Percentiles rank a stretch among this genome's conserved stretches.
Evolutionary conservation across 2,329 filamentous ascomycete genomes (phyloP).

Genomic region (Cladosporium sp.): DNA sequence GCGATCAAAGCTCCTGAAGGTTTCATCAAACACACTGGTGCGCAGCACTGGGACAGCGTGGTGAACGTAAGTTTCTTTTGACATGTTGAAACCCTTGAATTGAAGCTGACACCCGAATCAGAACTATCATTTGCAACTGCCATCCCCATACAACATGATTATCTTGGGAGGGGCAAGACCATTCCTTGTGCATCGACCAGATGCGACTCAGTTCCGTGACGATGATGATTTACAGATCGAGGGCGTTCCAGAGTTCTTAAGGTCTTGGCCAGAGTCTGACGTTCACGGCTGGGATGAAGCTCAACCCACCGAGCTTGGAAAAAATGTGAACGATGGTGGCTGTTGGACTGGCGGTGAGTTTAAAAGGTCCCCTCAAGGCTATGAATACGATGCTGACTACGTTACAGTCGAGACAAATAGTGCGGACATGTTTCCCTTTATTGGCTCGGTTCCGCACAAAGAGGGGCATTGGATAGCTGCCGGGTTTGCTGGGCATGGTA

Average conservation of each 20-base stretch:
- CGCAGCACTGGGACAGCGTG: constrained; percentile 30
- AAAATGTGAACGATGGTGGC: constrained; percentile 24
- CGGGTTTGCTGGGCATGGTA: constrained; percentile 51
- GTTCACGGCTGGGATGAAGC: constrained; percentile 23
- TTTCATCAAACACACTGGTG: constrained; percentile 29
- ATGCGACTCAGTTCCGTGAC: constrained; percentile 21
- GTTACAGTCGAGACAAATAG: constrained; percentile 15
- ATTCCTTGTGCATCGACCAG: constrained; percentile 25
- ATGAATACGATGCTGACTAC: not conserved
- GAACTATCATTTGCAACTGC: constrained; percentile 33
- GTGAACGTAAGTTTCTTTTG: constrained; percentile 21
- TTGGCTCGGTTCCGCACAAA: constrained; percentile 39
- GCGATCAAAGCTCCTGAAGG: constrained; percentile 30
- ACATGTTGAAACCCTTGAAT: not conserved
- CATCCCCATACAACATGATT: constrained; percentile 30
- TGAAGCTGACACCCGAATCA: not conserved
- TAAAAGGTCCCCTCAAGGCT: not conserved
- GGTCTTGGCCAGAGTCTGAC: constrained; percentile 28
- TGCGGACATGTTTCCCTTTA: constrained; percentile 47
- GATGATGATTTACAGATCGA: constrained; percentile 26
- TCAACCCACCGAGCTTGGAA: constrained; percentile 19
- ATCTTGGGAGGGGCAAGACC: constrained; percentile 27
- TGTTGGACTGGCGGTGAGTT: constrained; percentile 29
- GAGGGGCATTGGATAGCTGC: constrained; percentile 42
- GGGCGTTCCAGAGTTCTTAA: constrained; percentile 28